Conservation (phyloP, 139 green algal genomes). For the Zygnema cylindricum region DNA sequence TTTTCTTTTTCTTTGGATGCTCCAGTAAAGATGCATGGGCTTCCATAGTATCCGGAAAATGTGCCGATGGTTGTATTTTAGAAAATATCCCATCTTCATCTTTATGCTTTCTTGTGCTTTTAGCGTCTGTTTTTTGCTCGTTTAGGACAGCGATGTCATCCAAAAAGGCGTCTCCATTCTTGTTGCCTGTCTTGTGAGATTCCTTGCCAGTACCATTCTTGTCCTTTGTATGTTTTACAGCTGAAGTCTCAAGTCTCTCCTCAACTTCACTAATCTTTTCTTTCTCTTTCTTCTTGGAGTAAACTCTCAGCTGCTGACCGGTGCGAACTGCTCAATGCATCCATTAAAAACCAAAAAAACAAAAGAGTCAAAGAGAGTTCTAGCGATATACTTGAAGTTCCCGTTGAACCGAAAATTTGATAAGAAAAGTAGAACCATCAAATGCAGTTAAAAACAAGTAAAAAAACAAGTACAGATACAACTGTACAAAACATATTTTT, state of each 20-base stretch:
- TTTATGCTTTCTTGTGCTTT: too few species aligned
- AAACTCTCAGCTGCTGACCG: background rate
- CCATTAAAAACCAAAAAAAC: background rate
- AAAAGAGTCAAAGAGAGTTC: background rate
- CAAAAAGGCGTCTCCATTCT: background rate
- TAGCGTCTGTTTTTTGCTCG: background rate
- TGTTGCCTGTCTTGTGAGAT: background rate
- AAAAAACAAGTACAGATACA: too few species aligned
- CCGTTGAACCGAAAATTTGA: background rate
- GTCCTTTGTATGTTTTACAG: background rate
- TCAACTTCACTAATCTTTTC: background rate
- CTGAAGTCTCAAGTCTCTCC: background rate
- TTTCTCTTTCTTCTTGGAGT: background rate
- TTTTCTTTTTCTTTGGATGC: background rate
- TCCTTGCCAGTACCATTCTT: background rate
- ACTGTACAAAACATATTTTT: background rate
- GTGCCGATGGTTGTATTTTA: background rate
- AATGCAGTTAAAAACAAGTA: too few species aligned
- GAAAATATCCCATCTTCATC: background rate
- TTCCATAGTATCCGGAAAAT: background rate
- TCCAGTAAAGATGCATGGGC: background rate
- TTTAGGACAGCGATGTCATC: background rate
- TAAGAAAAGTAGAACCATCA: too few species aligned
- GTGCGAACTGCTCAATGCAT: background rate
- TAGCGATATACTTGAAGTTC: background rate